A percentile compares a stretch with the other conserved stretches of the same genome.
phyloP scores from a whole-genome alignment of 1,139 yeast species.

The Suhomyces terraborum region DNA sequence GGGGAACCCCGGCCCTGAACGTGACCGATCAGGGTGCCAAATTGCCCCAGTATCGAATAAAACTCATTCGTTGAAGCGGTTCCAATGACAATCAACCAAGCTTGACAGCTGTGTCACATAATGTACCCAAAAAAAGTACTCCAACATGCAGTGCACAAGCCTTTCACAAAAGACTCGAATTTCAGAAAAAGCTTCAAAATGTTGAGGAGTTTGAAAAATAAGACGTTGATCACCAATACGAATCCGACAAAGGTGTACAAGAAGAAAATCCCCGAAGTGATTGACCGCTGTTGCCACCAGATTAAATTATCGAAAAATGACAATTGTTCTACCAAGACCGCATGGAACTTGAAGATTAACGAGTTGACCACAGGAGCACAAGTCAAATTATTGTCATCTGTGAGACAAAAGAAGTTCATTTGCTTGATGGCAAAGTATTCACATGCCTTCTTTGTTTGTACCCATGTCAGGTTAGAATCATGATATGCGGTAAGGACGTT shows the following conservation, averaged over 20 bases:
- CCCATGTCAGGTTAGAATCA: neutral
- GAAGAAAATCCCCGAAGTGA: constrained; percentile 30
- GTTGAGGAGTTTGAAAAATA: constrained; percentile 16
- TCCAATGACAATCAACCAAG: neutral
- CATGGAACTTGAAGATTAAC: constrained; percentile 34
- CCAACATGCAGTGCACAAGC: constrained; percentile 1
- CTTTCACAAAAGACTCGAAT: constrained; percentile 1
- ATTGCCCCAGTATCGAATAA: no score
- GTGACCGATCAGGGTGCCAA: no score
- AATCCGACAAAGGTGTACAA: constrained; percentile 35
- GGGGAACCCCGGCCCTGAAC: no score
- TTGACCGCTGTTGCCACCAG: constrained; percentile 17
- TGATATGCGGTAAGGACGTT: constrained; percentile 13
- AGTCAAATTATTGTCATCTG: neutral
- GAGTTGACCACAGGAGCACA: constrained; percentile 15
- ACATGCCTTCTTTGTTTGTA: neutral
- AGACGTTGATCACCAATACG: constrained; percentile 32
- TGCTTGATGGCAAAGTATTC: constrained; percentile 3
- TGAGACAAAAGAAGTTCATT: neutral
- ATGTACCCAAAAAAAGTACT: constrained; percentile 3
- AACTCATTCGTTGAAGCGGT: no score
- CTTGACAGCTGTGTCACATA: neutral
- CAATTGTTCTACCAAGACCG: constrained; percentile 22
- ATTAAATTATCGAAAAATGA: constrained; percentile 13
- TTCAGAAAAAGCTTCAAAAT: constrained; percentile 12